phyloP scores from a whole-genome alignment of 805 yeast genomes.

The Candida ascalaphidarum region DNA sequence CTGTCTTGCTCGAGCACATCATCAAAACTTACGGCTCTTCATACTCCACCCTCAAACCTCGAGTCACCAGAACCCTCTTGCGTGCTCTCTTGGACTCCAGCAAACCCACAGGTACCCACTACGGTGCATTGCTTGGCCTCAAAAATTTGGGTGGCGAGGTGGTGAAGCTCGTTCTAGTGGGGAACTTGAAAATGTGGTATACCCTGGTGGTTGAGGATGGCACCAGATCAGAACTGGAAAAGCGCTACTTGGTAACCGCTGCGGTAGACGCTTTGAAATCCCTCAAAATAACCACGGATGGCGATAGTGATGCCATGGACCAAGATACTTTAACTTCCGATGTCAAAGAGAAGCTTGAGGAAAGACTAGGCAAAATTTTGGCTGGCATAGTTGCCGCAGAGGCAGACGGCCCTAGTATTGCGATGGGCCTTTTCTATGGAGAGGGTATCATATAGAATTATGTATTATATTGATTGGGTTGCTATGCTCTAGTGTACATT shows the following conservation, averaged over 20 bases:
- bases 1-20: conserved; percentile 73
- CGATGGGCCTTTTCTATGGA: conserved; percentile 67
- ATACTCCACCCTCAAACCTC: conserved; percentile 82
- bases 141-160: conserved; percentile 83
- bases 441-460: too few species aligned
- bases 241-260: conserved; percentile 34
- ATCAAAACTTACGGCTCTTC: conserved; percentile 73
- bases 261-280: conserved; percentile 48
- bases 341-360: conserved; percentile 33
- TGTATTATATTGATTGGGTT: too few species aligned
- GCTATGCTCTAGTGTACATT: too few species aligned
- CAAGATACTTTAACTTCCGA: conserved; percentile 17
- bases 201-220: conserved; percentile 42
- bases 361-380: conserved; percentile 55
- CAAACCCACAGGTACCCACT: conserved; percentile 81
- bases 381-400: conserved; percentile 41
- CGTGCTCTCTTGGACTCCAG: conserved; percentile 84
- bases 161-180: conserved; percentile 71
- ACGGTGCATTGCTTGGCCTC: conserved; percentile 84
- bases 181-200: conserved; percentile 80
- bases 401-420: conserved; percentile 40
- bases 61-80: conserved; percentile 86
- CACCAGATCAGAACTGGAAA: conserved; percentile 36
- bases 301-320: conserved; percentile 25
- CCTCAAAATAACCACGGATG: conserved; percentile 24